Evolutionary conservation across 2,329 filamentous ascomycete species (phyloP), one percentile per base, ranked within the genome.

Genomic region (Clonostachys sp.): DNA sequence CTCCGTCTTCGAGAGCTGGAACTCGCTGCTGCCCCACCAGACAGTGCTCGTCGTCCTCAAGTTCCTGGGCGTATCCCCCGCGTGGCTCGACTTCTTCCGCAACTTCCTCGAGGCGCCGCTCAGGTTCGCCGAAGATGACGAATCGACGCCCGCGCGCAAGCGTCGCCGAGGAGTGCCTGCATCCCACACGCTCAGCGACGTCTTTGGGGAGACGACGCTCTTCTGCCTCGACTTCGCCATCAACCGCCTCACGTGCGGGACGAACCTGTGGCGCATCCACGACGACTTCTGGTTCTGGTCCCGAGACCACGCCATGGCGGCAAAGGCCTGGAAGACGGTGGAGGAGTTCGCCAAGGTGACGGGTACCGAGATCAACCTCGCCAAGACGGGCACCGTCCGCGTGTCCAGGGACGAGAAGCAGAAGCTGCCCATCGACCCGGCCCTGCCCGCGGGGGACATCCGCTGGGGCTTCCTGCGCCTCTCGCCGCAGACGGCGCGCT

Each of bases 281-380:
- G 83, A 86, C 51, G 81, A 86, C 52, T 70, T 86, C 45, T 87
- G 82, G 83, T 81, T 86, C 57, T 86, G 82, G 81, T 55, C 70
- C 53, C 74, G 76, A 9, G 69, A 79, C 6, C 74, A 82, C 43
- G 52, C 65, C 4, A 68, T 65, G 4, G 78, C 76, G n/a, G 68
- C 74, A 18, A 69, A 73, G 41, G 83, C 79, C 0, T 89, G 84
- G 84, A 57, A 72, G 16, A 70, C 77, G 0, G 72, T 87, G 52
- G 66, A 71, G 2, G 62, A 70, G 2, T 88, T 86, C 52, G 65
- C 72, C 3, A 56, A 62, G 1, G 62, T 78, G 2, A 80, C 83
- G 57, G 80, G 82, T 2, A 70, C 84, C 2, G 61, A 72, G 6
- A 71, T 86, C 50, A 83, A 86, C 18, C 24, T 55, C 4, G 52